These are phyloP conservation scores for Dendrobium chrysotoxum DNA, from an alignment of 106 monocot genomes.

Conservation along the genomic window DNA sequence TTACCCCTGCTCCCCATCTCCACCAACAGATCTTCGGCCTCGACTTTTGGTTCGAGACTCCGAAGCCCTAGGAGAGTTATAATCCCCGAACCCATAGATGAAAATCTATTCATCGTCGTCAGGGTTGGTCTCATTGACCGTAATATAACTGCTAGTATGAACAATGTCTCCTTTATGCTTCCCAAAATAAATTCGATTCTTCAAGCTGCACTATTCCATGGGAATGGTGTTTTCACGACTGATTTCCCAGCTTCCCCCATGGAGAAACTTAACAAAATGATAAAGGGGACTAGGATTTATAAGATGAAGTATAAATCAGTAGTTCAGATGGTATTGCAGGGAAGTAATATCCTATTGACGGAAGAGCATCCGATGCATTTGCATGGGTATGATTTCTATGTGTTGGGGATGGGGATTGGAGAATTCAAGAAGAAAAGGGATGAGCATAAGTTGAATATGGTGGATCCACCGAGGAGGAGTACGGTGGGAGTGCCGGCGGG, in stretches of 20 bases:
- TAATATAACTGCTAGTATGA: slow-evolving; percentile 44
- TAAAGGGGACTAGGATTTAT: slow-evolving; percentile 35
- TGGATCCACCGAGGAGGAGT: slow-evolving; percentile 54
- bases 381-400: slow-evolving; percentile 61
- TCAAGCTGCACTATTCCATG: slow-evolving; percentile 26
- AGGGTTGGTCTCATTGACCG: slow-evolving; percentile 42
- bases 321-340: slow-evolving; percentile 51
- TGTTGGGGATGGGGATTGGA: slow-evolving; percentile 49
- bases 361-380: slow-evolving; percentile 68
- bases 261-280: slow-evolving; percentile 38
- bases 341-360: slow-evolving; percentile 32
- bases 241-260: slow-evolving; percentile 45
- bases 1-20: slow-evolving; percentile 38
- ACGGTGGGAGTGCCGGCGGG: slow-evolving; percentile 44
- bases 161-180: slow-evolving; percentile 44
- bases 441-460: slow-evolving; percentile 36
- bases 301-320: slow-evolving; percentile 40
- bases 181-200: slow-evolving; percentile 32
- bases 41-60: slow-evolving; percentile 20
- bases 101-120: slow-evolving; percentile 43
- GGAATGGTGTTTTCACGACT: slow-evolving; percentile 35
- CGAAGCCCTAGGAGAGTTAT: slow-evolving; percentile 26
- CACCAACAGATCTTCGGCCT: slow-evolving; percentile 33
- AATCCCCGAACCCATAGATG: slow-evolving; percentile 28
- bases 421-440: slow-evolving; percentile 45